Conservation (phyloP, 2,329 filamentous ascomycete species). For the Colletotrichum tropicale region DNA sequence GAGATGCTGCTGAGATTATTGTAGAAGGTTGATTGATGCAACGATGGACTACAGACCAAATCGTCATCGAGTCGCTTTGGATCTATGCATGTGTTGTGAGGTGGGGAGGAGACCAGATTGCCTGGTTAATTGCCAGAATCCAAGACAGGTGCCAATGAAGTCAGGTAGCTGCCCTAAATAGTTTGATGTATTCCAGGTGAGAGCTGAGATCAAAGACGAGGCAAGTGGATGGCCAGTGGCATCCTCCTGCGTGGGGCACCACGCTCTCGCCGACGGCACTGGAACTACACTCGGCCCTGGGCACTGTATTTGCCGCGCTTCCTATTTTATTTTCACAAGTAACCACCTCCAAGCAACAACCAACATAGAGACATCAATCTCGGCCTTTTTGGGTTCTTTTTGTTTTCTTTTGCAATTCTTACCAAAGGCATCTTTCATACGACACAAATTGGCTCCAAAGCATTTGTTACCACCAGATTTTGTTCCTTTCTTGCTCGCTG, state of each 20-base stretch:
- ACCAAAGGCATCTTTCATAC: not conserved
- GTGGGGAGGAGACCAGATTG: not conserved
- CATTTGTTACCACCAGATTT: not conserved
- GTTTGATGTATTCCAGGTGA: not conserved
- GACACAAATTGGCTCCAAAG: not conserved
- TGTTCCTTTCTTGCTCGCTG: not conserved
- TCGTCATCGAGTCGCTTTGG: not conserved
- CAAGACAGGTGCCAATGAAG: not conserved
- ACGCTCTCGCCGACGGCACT: not conserved
- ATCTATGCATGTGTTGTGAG: not conserved
- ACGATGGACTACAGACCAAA: not conserved
- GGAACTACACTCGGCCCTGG: not conserved
- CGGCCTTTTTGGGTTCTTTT: not conserved
- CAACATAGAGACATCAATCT: not conserved
- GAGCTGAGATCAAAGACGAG: not conserved
- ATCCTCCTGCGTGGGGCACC: not conserved
- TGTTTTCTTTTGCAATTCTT: not conserved
- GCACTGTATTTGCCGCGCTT: not conserved
- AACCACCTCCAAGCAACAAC: not conserved
- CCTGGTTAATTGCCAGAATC: not conserved
- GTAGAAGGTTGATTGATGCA: not conserved
- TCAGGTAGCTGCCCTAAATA: not conserved
- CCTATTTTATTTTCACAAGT: not conserved
- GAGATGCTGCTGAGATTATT: not conserved
- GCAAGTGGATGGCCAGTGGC: not conserved